phyloP scores from a whole-genome alignment of 805 yeast species.

The Saccharomycopsis sp. region DNA sequence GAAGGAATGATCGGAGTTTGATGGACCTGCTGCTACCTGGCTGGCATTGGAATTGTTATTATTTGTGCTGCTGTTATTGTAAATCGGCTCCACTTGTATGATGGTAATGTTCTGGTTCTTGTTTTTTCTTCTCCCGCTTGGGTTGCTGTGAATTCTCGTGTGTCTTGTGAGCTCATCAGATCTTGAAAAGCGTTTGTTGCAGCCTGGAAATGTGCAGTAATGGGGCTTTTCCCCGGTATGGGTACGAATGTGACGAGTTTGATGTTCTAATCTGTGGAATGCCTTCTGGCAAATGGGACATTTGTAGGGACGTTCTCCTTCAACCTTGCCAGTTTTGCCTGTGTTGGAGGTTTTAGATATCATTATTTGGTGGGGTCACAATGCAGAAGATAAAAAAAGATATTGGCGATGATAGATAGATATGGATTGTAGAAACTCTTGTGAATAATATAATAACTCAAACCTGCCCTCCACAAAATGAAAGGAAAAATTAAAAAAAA shows the following conservation, averaged over 20 bases:
- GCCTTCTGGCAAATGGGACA: slow-evolving; percentile 71
- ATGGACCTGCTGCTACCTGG: not conserved
- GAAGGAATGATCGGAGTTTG: not conserved
- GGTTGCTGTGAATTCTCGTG: slow-evolving; percentile 62
- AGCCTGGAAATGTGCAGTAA: slow-evolving; percentile 63
- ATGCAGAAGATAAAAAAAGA: not conserved
- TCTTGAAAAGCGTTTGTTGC: slow-evolving; percentile 57
- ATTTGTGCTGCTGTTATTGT: too few species aligned
- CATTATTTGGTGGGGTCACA: too few species aligned
- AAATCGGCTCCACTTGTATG: slow-evolving; percentile 10
- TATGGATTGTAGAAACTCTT: too few species aligned
- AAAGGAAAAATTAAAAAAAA: too few species aligned
- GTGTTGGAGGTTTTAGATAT: not conserved
- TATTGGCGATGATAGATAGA: not conserved
- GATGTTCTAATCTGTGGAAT: slow-evolving; percentile 68
- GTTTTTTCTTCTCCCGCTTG: slow-evolving; percentile 52
- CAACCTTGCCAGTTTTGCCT: slow-evolving; percentile 10
- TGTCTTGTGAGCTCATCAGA: slow-evolving; percentile 72
- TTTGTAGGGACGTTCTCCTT: slow-evolving; percentile 48
- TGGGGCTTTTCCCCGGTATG: slow-evolving; percentile 82
- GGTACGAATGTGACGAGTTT: slow-evolving; percentile 68
- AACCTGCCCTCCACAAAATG: too few species aligned
- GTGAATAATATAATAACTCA: too few species aligned
- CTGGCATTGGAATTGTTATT: not conserved
- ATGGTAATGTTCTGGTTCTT: slow-evolving; percentile 10